phyloP scores from a whole-genome alignment of 805 yeast species.

The Clavispora carvajalis region DNA sequence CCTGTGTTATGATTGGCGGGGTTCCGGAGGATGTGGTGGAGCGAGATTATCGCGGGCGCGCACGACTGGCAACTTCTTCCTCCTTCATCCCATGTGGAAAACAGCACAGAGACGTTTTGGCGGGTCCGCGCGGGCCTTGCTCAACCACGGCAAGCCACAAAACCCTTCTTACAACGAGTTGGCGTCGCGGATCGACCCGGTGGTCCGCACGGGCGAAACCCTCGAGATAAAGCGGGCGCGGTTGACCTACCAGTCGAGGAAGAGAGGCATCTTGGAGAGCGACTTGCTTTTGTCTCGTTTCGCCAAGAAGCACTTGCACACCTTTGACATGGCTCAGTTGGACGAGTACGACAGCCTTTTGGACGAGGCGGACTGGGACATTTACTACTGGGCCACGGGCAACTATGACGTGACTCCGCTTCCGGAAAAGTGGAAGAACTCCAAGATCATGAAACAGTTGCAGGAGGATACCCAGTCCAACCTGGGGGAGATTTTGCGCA shows the following conservation, averaged over 20 bases:
- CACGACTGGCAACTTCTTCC: background rate
- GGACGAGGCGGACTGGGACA: slow-evolving; percentile 98
- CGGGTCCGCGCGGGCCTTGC: slow-evolving; percentile 10
- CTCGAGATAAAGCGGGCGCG: slow-evolving; percentile 79
- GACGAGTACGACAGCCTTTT: slow-evolving; percentile 80
- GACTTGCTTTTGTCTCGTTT: slow-evolving; percentile 81
- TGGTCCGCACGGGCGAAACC: slow-evolving; percentile 69
- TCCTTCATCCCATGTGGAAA: background rate
- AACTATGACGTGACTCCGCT: slow-evolving; percentile 77
- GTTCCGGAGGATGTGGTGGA: too few species aligned
- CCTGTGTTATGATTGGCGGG: too few species aligned
- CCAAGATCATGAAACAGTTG: slow-evolving; percentile 55
- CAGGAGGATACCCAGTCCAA: slow-evolving; percentile 73
- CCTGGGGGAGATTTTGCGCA: slow-evolving; percentile 68
- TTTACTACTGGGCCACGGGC: slow-evolving; percentile 94
- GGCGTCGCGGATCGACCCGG: slow-evolving; percentile 69
- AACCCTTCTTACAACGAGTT: slow-evolving; percentile 38
- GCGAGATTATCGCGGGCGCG: background rate
- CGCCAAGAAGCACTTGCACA: slow-evolving; percentile 66
- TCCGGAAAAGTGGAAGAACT: slow-evolving; percentile 79
- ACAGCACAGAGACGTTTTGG: background rate
- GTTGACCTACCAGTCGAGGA: slow-evolving; percentile 83
- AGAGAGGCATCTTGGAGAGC: slow-evolving; percentile 92
- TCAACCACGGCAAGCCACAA: slow-evolving; percentile 37
- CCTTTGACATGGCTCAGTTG: slow-evolving; percentile 58